Base-by-base conservation (phyloP, 129 eudicot genomes). In the Logfia minima region DNA sequence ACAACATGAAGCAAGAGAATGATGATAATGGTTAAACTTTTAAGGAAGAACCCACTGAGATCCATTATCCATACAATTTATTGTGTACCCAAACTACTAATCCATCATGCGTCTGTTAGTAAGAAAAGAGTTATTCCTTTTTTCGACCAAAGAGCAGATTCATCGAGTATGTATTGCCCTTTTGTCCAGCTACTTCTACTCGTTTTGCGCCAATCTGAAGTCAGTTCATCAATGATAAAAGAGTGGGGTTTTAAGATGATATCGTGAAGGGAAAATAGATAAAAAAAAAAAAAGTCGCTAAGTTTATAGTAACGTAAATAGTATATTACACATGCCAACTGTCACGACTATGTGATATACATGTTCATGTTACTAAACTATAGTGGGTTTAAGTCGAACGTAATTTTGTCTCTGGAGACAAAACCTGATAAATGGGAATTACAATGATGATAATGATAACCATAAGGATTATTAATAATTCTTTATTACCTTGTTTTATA, bases 91-190 rank as follows among this genome's bases (percentile, higher is more conserved):
- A 48, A 48, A 48, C 18, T 48, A 14, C 14, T 48, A 4, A 48
- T 48, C 55, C 55, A 14, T 14, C 18, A 48, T 14, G 55, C 55
- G 35, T 17, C 67, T 1, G 67, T 62, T 26, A 29, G 67, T 62
- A n/a, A 31, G 6, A 55, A 79, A 65, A 53, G 4, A 63, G 58
- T 28, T 80, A 84, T 83, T 77, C 86, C 82, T 83, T 85, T 86
- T 87, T 91, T 70, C 87, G 87, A 37, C 89, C 87, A 7, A 91
- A 89, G 80, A 95, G 96, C 77, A 95, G 86, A 66, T 86, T 62
- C 72, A 89, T 23, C 0, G 97, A 95, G 90, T 95, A 95, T 60
- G 95, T 82, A 77, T 89, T 92, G 39, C 99, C 96, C 79, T 88
- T 88, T 79, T 89, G 83, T 39, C 95, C 93, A 31, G 97, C 99